Evolutionary conservation across 192 early-diverging fungal genomes (phyloP).

Genomic region (Radiomyces spectabilis): DNA sequence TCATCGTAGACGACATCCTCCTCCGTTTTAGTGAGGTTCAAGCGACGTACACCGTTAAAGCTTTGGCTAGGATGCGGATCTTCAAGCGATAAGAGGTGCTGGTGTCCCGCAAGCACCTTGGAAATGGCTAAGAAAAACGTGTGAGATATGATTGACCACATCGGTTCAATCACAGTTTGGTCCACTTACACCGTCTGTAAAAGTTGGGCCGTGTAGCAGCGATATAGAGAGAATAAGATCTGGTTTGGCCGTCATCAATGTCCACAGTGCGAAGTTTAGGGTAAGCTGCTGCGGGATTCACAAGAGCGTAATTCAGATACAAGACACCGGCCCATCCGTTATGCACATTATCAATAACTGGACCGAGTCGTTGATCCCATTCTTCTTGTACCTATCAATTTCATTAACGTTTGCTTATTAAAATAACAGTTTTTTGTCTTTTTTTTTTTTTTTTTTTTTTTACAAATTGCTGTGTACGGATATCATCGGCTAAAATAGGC

Average conservation of each 20-base stretch:
- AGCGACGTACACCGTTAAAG: no score
- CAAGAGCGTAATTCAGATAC: slow-evolving; percentile 22
- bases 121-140: background rate
- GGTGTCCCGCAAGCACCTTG: background rate
- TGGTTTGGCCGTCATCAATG: slow-evolving; percentile 28
- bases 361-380: slow-evolving; percentile 22
- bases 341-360: background rate
- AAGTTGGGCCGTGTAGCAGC: slow-evolving; percentile 23
- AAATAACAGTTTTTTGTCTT: no score
- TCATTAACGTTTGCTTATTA: no score
- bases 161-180: no score
- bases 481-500: slow-evolving; percentile 20
- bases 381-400: slow-evolving; percentile 23
- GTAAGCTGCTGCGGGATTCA: slow-evolving; percentile 24
- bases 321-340: slow-evolving; percentile 25
- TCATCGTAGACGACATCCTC: background rate
- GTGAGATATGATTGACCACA: no score
- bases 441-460: no score
- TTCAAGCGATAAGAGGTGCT: no score
- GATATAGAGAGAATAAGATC: slow-evolving; percentile 26
- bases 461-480: slow-evolving; percentile 24
- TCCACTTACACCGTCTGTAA: slow-evolving; percentile 6
- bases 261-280: slow-evolving; percentile 9
- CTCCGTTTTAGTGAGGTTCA: no score
- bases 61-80: no score